Evolutionary conservation across 306 rosid genomes (phyloP).

Genomic region (Prunus padus): DNA sequence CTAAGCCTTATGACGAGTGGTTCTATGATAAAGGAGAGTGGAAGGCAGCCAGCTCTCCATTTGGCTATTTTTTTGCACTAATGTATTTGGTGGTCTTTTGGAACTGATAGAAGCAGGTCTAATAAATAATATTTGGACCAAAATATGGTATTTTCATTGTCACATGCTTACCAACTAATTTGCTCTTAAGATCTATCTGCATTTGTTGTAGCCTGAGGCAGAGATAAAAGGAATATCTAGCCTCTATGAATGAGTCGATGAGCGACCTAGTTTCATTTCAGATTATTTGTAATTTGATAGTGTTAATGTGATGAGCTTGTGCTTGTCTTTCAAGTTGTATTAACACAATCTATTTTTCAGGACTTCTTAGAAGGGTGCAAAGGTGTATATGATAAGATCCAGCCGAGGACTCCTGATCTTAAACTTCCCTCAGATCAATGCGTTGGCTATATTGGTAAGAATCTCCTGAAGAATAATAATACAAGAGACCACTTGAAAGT

Average conservation of each 20-base stretch:
- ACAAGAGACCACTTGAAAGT: conserved; percentile 16
- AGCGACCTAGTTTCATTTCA: not conserved
- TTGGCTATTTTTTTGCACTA: not conserved
- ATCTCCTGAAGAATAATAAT: conserved; percentile 13
- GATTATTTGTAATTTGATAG: not conserved
- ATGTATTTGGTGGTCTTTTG: not conserved
- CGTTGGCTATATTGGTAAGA: conserved; percentile 41
- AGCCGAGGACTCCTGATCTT: conserved; percentile 25
- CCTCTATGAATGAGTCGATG: not conserved
- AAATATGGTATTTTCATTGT: not conserved
- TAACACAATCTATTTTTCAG: conserved; percentile 11
- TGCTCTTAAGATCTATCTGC: not conserved
- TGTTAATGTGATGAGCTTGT: conserved; percentile 3
- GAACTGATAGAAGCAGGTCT: not conserved
- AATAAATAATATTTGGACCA: not conserved
- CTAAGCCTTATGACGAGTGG: conserved; percentile 6
- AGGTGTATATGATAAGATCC: conserved; percentile 25
- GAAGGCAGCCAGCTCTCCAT: not conserved
- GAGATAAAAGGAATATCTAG: not conserved
- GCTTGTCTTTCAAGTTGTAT: conserved; percentile 25
- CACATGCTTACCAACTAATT: not conserved
- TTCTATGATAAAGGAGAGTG: not conserved
- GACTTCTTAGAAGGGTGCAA: conserved; percentile 20
- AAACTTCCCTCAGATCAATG: conserved; percentile 27
- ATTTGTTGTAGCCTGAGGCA: not conserved